Conservation (phyloP, 768 basidiomycete genomes). For the Gelatoporia subvermispora region DNA sequence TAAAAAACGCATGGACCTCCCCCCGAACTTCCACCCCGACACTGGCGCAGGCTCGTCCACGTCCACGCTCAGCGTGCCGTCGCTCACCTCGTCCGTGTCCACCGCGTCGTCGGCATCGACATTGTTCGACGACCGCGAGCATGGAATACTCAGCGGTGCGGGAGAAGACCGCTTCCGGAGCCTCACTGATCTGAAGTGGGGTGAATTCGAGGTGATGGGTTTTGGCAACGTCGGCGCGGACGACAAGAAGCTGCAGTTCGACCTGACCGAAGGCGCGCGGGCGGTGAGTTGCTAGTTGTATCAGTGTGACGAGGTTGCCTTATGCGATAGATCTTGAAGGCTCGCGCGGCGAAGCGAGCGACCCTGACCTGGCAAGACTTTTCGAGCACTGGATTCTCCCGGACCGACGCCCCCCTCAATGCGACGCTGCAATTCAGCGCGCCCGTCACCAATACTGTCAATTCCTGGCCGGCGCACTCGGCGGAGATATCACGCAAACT, state of each 20-base stretch:
- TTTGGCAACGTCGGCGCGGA: conserved; percentile 53
- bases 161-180: conserved; percentile 73
- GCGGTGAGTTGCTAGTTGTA: conserved; percentile 42
- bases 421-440: conserved; percentile 78
- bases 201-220: conserved; percentile 82
- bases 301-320: neutral
- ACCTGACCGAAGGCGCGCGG: conserved; percentile 84
- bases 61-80: conserved; percentile 31
- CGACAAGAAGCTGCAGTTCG: conserved; percentile 83
- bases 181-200: conserved; percentile 86
- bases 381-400: conserved; percentile 75
- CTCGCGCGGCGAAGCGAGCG: conserved; percentile 65
- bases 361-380: conserved; percentile 93
- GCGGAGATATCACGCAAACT: conserved; percentile 73
- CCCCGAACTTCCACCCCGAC: conserved; percentile 53
- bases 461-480: conserved; percentile 69
- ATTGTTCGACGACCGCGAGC: conserved; percentile 28
- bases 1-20: conserved; percentile 72
- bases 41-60: conserved; percentile 25
- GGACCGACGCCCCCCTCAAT: conserved; percentile 68
- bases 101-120: conserved; percentile 33
- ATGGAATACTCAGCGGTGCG: conserved; percentile 22
- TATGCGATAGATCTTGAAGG: conserved; percentile 31
- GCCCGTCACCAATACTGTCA: conserved; percentile 52
- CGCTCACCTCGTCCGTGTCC: conserved; percentile 28